phyloP scores from a whole-genome alignment of 768 basidiomycete genomes.

The Nidularia sp. region DNA sequence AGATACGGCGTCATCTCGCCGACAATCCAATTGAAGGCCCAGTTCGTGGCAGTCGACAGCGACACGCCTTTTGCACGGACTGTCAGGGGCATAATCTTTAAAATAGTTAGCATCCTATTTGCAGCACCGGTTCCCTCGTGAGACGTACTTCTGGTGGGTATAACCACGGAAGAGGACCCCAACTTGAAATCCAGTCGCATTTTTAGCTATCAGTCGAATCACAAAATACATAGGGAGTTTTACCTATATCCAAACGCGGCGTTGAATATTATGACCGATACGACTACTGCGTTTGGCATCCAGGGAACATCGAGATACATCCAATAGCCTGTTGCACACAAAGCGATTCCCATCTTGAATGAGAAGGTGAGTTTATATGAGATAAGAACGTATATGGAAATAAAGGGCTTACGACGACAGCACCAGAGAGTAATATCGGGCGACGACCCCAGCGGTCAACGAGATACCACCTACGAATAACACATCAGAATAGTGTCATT shows the following conservation, averaged over 20 bases:
- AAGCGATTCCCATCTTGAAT: constrained; percentile 72
- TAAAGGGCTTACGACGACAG: constrained; percentile 55
- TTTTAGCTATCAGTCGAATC: too few relatives aligned
- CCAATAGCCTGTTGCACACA: constrained; percentile 86
- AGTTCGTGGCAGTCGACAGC: constrained; percentile 86
- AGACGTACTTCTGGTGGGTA: constrained; percentile 75
- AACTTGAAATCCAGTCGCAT: constrained; percentile 30
- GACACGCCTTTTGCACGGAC: constrained; percentile 96
- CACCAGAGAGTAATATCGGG: constrained; percentile 82
- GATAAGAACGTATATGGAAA: not conserved
- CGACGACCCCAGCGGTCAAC: constrained; percentile 91
- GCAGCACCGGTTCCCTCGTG: not conserved
- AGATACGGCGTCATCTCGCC: constrained; percentile 84
- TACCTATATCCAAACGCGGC: constrained; percentile 89
- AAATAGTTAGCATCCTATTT: not conserved
- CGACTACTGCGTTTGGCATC: constrained; percentile 85
- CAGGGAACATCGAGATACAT: constrained; percentile 85
- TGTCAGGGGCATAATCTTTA: constrained; percentile 82
- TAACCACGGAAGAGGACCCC: constrained; percentile 88
- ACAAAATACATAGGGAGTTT: not conserved
- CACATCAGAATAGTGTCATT: too few relatives aligned
- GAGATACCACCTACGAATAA: constrained; percentile 73
- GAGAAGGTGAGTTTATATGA: not conserved
- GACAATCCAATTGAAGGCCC: constrained; percentile 87
- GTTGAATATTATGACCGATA: constrained; percentile 89